phyloP scores from a whole-genome alignment of 2,329 filamentous ascomycete species.

The Fusarium torulosum region DNA sequence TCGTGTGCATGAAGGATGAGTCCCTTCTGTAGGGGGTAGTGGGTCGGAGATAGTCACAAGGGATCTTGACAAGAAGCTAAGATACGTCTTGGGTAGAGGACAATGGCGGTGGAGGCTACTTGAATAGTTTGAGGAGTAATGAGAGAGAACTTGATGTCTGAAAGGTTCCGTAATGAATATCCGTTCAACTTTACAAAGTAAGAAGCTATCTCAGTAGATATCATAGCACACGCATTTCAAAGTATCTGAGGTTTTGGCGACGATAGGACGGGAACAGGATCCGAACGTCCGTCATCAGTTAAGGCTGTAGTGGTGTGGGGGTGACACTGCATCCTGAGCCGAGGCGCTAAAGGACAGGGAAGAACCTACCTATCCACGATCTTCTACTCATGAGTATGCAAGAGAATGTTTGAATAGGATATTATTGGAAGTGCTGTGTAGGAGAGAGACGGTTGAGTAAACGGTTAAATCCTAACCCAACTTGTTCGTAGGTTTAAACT shows the following conservation, averaged over 20 bases:
- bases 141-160: neutral
- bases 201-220: neutral
- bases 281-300: constrained; percentile 32
- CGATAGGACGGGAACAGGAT: constrained; percentile 1
- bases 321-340: constrained; percentile 24
- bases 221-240: neutral
- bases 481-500: neutral
- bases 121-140: neutral
- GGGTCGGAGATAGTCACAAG: constrained; percentile 27
- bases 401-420: neutral
- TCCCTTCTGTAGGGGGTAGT: constrained; percentile 5
- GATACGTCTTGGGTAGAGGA: neutral
- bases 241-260: constrained; percentile 3
- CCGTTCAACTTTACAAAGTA: neutral
- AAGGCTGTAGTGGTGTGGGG: constrained; percentile 24
- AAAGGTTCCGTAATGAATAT: neutral
- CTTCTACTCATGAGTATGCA: neutral
- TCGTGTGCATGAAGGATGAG: constrained; percentile 23
- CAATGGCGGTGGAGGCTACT: constrained; percentile 6
- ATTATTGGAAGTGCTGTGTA: neutral
- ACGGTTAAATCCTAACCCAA: neutral
- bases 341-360: constrained; percentile 11
- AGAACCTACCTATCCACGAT: neutral
- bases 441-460: neutral
- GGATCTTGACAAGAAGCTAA: constrained; percentile 12